phyloP scores from a whole-genome alignment of 2,329 filamentous ascomycete species.

The Fusarium sp. region DNA sequence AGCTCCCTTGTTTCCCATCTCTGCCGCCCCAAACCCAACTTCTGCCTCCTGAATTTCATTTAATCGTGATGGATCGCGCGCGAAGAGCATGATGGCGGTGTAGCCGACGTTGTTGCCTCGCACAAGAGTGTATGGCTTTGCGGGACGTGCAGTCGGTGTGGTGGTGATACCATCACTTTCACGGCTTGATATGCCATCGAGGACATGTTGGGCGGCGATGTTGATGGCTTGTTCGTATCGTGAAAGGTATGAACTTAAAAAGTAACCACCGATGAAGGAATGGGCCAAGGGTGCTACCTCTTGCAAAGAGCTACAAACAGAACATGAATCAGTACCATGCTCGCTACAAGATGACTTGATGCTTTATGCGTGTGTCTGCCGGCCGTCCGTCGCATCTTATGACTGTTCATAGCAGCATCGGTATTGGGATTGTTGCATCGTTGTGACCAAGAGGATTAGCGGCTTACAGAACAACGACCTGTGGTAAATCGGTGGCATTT shows the following conservation, averaged over 20 bases:
- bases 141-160: slow-evolving; percentile 31
- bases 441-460: slow-evolving; percentile 28
- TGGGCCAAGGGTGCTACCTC: slow-evolving; percentile 88
- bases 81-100: slow-evolving; percentile 90
- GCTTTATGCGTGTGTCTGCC: slow-evolving; percentile 1
- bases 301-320: slow-evolving; percentile 75
- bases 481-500: slow-evolving; percentile 60
- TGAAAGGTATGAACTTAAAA: slow-evolving; percentile 79
- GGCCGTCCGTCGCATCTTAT: slow-evolving; percentile 11
- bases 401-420: slow-evolving; percentile 15
- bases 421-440: slow-evolving; percentile 11
- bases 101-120: slow-evolving; percentile 82
- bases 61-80: slow-evolving; percentile 70
- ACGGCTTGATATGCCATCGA: slow-evolving; percentile 17
- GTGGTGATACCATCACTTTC: slow-evolving; percentile 9
- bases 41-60: slow-evolving; percentile 78
- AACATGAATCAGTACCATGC: slow-evolving; percentile 40
- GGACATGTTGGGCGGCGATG: slow-evolving; percentile 60
- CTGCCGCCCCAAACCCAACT: slow-evolving; percentile 83
- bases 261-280: slow-evolving; percentile 86
- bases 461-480: slow-evolving; percentile 68
- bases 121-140: slow-evolving; percentile 73
- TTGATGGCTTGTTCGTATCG: slow-evolving; percentile 78
- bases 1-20: slow-evolving; percentile 97
- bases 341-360: slow-evolving; percentile 17